A percentile compares a stretch with the other conserved stretches of the same genome.
Conservation (phyloP, 2,329 filamentous ascomycete species). For the Stachybotrys chlorohalonatus region DNA sequence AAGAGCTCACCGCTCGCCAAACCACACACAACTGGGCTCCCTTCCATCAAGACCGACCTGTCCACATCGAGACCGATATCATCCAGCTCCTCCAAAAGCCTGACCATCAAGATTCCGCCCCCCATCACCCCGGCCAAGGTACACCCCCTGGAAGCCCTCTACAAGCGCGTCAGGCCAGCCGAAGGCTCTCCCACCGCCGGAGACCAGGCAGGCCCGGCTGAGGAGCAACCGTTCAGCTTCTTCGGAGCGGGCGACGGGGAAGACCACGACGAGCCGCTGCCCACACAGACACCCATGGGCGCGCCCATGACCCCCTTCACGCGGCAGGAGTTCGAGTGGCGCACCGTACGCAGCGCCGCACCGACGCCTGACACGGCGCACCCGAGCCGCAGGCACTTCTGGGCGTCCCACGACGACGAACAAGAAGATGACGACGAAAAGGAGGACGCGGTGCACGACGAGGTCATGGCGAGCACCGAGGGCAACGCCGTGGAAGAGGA, state of each 20-base stretch:
- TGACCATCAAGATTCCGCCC: constrained; percentile 47
- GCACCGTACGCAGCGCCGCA: constrained; percentile 75
- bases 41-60: constrained; percentile 17
- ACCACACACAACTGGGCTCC: neutral
- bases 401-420: constrained; percentile 34
- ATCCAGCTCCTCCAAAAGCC: constrained; percentile 36
- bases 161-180: constrained; percentile 58
- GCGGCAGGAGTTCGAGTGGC: constrained; percentile 65
- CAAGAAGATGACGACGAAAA: constrained; percentile 23
- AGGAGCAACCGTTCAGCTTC: constrained; percentile 65
- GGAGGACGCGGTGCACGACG: constrained; percentile 23
- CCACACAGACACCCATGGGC: constrained; percentile 15
- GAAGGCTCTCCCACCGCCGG: constrained; percentile 23
- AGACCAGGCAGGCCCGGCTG: constrained; percentile 17
- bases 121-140: constrained; percentile 40
- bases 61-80: constrained; percentile 33
- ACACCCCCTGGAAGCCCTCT: constrained; percentile 86
- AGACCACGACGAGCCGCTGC: constrained; percentile 30
- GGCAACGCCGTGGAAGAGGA: constrained; percentile 17
- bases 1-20: constrained; percentile 1
- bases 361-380: constrained; percentile 92
- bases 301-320: constrained; percentile 76
- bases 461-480: constrained; percentile 6
- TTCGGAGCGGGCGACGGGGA: constrained; percentile 47
- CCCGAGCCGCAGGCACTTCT: constrained; percentile 52